These are phyloP conservation scores for Novymonas esmeraldas DNA, from an alignment of 208 protist species.

Conservation along the genomic window DNA sequence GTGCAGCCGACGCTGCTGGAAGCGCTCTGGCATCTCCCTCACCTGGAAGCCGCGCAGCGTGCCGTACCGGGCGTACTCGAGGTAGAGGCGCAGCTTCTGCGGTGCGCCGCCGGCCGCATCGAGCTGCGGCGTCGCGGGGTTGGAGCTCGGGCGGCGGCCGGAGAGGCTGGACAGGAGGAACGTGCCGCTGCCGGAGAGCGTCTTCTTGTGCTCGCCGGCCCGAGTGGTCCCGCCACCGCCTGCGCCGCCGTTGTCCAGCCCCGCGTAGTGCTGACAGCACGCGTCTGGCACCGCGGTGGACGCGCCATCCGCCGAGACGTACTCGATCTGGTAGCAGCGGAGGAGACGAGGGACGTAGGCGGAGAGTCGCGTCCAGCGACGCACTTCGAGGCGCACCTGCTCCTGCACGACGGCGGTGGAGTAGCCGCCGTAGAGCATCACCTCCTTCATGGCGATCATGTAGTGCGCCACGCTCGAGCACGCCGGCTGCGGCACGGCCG, in stretches of 20 bases:
- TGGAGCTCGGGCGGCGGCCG: not conserved
- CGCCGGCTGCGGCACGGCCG: too few species aligned
- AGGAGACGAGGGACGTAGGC: slow-evolving; percentile 50
- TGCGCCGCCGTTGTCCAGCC: not conserved
- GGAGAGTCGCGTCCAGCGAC: slow-evolving; percentile 49
- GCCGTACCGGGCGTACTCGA: slow-evolving; percentile 69
- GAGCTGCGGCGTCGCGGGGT: not conserved
- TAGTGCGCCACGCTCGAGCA: slow-evolving; percentile 28
- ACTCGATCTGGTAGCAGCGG: slow-evolving; percentile 63
- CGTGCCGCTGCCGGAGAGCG: not conserved
- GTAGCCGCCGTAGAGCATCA: slow-evolving; percentile 30
- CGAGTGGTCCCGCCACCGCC: not conserved
- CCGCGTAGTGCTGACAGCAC: slow-evolving; percentile 24
- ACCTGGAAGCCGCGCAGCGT: slow-evolving; percentile 55
- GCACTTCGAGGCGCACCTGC: slow-evolving; percentile 46
- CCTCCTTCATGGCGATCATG: slow-evolving; percentile 74
- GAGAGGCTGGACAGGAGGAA: not conserved
- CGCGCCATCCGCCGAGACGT: slow-evolving; percentile 27
- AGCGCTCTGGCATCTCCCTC: slow-evolving; percentile 53
- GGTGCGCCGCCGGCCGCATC: not conserved
- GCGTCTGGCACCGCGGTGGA: slow-evolving; percentile 23
- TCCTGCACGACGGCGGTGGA: slow-evolving; percentile 27
- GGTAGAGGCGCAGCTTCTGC: slow-evolving; percentile 60
- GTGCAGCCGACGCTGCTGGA: slow-evolving; percentile 56
- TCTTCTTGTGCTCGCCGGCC: slow-evolving; percentile 6